These are phyloP conservation scores for Quercus agrifolia DNA, from an alignment of 306 rosid genomes.

Conservation along the genomic window DNA sequence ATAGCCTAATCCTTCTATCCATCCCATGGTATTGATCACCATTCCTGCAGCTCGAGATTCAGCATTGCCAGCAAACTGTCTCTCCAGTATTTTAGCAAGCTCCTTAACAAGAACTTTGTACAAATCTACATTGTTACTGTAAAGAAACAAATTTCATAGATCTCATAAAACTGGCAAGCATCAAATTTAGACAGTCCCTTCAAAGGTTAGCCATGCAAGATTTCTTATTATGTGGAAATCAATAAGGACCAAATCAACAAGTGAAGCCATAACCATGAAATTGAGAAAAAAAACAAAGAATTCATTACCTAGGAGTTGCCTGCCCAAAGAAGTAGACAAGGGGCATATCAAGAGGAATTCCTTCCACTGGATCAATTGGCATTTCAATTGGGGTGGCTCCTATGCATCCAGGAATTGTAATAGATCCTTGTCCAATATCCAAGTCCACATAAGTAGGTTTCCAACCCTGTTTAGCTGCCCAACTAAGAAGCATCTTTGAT, in stretches of 20 bases:
- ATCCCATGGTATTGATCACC: slow-evolving; percentile 99
- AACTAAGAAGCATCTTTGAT: slow-evolving; percentile 94
- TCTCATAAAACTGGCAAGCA: slow-evolving; percentile 15
- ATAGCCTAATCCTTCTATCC: slow-evolving; percentile 97
- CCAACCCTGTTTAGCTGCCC: slow-evolving; percentile 98
- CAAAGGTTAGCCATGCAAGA: background rate
- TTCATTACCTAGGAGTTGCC: slow-evolving; percentile 70
- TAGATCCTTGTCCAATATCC: slow-evolving; percentile 97
- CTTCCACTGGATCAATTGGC: slow-evolving; percentile 96
- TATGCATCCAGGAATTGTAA: slow-evolving; percentile 87
- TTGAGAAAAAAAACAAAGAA: background rate
- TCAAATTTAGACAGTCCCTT: background rate
- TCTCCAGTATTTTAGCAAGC: slow-evolving; percentile 80
- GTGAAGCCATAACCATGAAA: slow-evolving; percentile 4
- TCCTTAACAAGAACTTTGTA: slow-evolving; percentile 89
- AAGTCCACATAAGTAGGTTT: slow-evolving; percentile 91
- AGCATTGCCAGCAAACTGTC: slow-evolving; percentile 74
- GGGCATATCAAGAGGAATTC: slow-evolving; percentile 93
- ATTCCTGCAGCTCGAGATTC: slow-evolving; percentile 95
- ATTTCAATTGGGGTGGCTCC: slow-evolving; percentile 95
- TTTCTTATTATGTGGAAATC: slow-evolving; percentile 6
- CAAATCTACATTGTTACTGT: slow-evolving; percentile 80
- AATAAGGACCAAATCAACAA: background rate
- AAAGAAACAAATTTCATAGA: slow-evolving; percentile 17
- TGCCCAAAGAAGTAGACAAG: slow-evolving; percentile 91